These are phyloP conservation scores for Pythium scleroteichum DNA, from an alignment of 352 stramenopile species.

Conservation along the genomic window DNA sequence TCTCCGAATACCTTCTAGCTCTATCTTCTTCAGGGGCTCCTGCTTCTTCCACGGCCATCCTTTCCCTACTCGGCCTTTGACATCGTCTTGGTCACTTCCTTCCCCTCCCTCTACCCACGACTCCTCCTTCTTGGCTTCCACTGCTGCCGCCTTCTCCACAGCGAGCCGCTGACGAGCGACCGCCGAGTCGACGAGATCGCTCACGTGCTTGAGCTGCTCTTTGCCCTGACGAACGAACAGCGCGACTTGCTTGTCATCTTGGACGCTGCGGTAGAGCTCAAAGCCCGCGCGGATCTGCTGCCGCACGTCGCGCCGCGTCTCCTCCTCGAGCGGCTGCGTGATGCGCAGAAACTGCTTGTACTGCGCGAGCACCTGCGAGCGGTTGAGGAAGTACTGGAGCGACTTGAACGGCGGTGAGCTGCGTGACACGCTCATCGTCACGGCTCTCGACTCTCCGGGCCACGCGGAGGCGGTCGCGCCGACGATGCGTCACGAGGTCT, in stretches of 20 bases:
- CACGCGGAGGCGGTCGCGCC: too few species aligned
- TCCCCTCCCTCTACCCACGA: constrained; percentile 31
- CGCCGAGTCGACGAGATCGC: constrained; percentile 64
- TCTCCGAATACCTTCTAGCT: constrained; percentile 54
- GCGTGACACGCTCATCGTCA: constrained; percentile 10
- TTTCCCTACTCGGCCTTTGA: constrained; percentile 57
- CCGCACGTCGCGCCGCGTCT: constrained; percentile 53
- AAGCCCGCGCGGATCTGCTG: constrained; percentile 63
- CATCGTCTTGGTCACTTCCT: constrained; percentile 45
- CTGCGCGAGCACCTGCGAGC: constrained; percentile 55
- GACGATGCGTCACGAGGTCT: background rate
- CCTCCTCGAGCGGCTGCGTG: constrained; percentile 45
- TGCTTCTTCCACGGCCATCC: constrained; percentile 70
- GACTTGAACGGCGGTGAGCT: constrained; percentile 49
- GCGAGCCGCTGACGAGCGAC: constrained; percentile 46
- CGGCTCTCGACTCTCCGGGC: too few species aligned
- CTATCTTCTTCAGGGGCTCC: constrained; percentile 43
- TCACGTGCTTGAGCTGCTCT: constrained; percentile 70
- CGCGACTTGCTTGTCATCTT: constrained; percentile 52
- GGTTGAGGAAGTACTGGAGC: constrained; percentile 77
- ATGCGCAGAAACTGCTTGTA: constrained; percentile 68
- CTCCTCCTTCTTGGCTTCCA: constrained; percentile 14
- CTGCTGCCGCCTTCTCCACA: background rate
- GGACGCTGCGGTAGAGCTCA: constrained; percentile 46
- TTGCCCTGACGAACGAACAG: constrained; percentile 53